Conservation (phyloP, 1,284 basidiomycete genomes). For the Coriolopsis trogii region DNA sequence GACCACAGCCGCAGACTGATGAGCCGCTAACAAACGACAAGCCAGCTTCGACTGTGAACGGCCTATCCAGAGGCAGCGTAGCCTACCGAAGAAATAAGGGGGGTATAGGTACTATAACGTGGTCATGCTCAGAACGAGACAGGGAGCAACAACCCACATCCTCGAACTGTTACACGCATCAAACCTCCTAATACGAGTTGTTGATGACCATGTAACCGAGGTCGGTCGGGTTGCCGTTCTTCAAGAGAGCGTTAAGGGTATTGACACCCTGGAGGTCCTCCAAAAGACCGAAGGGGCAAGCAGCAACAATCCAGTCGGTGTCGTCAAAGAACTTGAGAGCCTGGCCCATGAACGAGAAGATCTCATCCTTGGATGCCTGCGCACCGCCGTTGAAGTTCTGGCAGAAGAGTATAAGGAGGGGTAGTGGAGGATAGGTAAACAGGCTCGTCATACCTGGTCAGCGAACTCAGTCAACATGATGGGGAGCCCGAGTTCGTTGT, state of each 20-base stretch:
- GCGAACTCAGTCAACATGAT: slow-evolving; percentile 76
- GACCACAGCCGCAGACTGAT: slow-evolving; percentile 13
- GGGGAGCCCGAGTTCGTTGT: slow-evolving; percentile 39
- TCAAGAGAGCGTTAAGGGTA: slow-evolving; percentile 58
- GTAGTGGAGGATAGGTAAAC: too few species aligned
- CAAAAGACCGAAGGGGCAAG: slow-evolving; percentile 79
- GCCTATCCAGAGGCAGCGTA: slow-evolving; percentile 33
- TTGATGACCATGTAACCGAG: slow-evolving; percentile 47
- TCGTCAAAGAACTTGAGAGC: slow-evolving; percentile 60
- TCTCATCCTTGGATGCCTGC: slow-evolving; percentile 51
- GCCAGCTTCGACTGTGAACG: slow-evolving; percentile 18
- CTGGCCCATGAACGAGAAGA: slow-evolving; percentile 58
- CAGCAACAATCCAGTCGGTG: slow-evolving; percentile 55
- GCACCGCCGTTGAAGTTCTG: slow-evolving; percentile 66
- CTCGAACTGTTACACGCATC: background rate
- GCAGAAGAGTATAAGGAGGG: background rate
- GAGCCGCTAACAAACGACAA: slow-evolving; percentile 17
- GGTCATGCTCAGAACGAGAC: slow-evolving; percentile 1
- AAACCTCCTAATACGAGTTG: slow-evolving; percentile 24
- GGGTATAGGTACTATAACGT: slow-evolving; percentile 26
- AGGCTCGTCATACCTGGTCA: slow-evolving; percentile 60
- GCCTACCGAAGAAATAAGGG: slow-evolving; percentile 21
- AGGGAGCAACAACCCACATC: slow-evolving; percentile 3
- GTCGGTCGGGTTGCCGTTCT: slow-evolving; percentile 45
- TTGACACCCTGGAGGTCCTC: slow-evolving; percentile 72